These are phyloP conservation scores for Penicillium coffeae DNA, from an alignment of 495 filamentous ascomycete species.

Conservation along the genomic window DNA sequence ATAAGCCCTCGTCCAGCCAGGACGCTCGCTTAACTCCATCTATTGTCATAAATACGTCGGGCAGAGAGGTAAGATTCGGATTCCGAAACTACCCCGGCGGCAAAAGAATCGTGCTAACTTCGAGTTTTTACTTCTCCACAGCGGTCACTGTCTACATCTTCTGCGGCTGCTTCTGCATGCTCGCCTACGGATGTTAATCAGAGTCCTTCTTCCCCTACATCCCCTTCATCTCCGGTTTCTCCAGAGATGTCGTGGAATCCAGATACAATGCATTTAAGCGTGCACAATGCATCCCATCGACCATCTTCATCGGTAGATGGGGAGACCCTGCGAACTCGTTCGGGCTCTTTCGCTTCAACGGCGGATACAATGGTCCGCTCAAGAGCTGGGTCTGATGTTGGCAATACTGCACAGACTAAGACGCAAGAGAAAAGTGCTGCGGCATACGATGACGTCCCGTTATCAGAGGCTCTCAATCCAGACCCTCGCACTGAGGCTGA, in stretches of 20 bases:
- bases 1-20: constrained; percentile 10
- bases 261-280: constrained; percentile 25
- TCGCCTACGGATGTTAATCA: constrained; percentile 24
- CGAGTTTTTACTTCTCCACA: too few species aligned
- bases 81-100: background rate
- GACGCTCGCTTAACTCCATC: constrained; percentile 16
- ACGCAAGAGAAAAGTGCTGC: constrained; percentile 10
- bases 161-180: constrained; percentile 15
- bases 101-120: constrained; percentile 1
- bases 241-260: constrained; percentile 27
- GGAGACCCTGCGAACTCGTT: constrained; percentile 46
- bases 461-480: constrained; percentile 58
- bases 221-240: constrained; percentile 24
- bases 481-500: constrained; percentile 62
- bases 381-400: constrained; percentile 39
- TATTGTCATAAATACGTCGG: constrained; percentile 14
- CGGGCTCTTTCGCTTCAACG: constrained; percentile 45
- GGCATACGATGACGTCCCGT: constrained; percentile 41
- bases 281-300: constrained; percentile 31
- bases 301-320: constrained; percentile 45
- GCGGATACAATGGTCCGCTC: constrained; percentile 39
- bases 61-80: constrained; percentile 21
- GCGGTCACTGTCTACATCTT: too few species aligned
- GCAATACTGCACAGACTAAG: constrained; percentile 20
- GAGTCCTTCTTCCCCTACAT: constrained; percentile 22